A percentile compares a stretch with the other conserved stretches of the same genome.
Evolutionary conservation across 1,284 basidiomycete species (phyloP).

Genomic region (Ceratobasidium sp.): DNA sequence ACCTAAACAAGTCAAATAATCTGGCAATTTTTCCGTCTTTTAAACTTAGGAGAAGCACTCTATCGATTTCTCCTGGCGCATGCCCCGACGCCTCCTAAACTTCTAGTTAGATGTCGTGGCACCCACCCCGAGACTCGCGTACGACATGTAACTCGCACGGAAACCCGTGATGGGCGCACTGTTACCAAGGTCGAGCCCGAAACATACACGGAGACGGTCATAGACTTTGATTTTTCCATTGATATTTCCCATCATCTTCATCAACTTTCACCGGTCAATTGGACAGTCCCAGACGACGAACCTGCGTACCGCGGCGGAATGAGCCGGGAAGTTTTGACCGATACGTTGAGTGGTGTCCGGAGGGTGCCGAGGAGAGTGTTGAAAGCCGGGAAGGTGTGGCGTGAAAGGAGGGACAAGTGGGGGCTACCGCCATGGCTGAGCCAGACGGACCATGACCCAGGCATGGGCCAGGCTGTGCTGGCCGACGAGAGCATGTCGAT

Average conservation of each 20-base stretch:
- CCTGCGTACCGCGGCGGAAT: conserved; percentile 68
- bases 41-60: conserved; percentile 68
- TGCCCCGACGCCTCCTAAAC: conserved; percentile 61
- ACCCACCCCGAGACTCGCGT: conserved; percentile 67
- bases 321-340: conserved; percentile 57
- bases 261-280: conserved; percentile 58
- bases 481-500: conserved; percentile 38
- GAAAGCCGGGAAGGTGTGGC: conserved; percentile 34
- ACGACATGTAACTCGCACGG: conserved; percentile 59
- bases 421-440: conserved; percentile 46
- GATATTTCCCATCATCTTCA: conserved; percentile 58
- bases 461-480: conserved; percentile 11
- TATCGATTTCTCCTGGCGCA: conserved; percentile 76
- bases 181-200: conserved; percentile 50
- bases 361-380: conserved; percentile 13
- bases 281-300: conserved; percentile 63
- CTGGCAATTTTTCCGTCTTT: background rate
- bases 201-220: conserved; percentile 64
- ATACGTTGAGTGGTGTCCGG: conserved; percentile 35
- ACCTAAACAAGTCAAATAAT: conserved; percentile 21
- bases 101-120: conserved; percentile 66
- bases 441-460: conserved; percentile 17
- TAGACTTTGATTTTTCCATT: conserved; percentile 74
- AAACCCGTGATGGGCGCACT: conserved; percentile 21
- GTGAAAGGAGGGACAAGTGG: conserved; percentile 33